Percentiles rank a stretch among this genome's conserved stretches.
These are phyloP conservation scores for Annulohypoxylon stygium DNA, from an alignment of 495 filamentous ascomycete species.

Conservation along the genomic window DNA sequence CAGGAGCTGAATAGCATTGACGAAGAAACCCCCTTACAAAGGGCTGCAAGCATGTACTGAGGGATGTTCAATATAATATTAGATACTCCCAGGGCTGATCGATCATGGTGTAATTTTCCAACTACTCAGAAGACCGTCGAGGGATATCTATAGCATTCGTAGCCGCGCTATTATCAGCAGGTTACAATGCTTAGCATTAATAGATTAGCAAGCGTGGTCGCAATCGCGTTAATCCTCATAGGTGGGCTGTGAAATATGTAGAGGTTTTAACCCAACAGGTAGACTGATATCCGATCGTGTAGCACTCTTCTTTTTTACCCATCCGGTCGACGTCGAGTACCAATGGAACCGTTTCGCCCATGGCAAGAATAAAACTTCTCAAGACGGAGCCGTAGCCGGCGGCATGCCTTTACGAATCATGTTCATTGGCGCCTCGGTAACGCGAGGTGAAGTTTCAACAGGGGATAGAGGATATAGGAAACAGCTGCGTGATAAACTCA, in stretches of 20 bases:
- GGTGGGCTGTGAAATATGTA: slow-evolving; percentile 11
- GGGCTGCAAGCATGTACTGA: background rate
- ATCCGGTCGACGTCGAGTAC: slow-evolving; percentile 41
- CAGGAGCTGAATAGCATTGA: background rate
- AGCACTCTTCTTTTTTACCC: slow-evolving; percentile 36
- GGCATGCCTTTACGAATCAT: slow-evolving; percentile 47
- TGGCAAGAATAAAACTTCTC: slow-evolving; percentile 6
- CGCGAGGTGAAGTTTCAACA: slow-evolving; percentile 48
- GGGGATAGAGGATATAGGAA: slow-evolving; percentile 50
- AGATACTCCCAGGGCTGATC: background rate
- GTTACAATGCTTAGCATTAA: slow-evolving; percentile 32
- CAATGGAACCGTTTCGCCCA: slow-evolving; percentile 32
- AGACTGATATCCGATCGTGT: slow-evolving; percentile 16
- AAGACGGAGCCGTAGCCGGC: slow-evolving; percentile 33
- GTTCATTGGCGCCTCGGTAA: slow-evolving; percentile 50
- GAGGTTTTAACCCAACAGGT: background rate
- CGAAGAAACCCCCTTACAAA: background rate
- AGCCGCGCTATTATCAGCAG: background rate
- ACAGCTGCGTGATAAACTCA: slow-evolving; percentile 46
- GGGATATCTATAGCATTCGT: slow-evolving; percentile 6
- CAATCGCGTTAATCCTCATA: slow-evolving; percentile 26
- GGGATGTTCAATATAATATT: background rate
- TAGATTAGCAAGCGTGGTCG: slow-evolving; percentile 23
- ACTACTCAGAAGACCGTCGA: slow-evolving; percentile 4
- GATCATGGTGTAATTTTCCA: slow-evolving; percentile 24